Conservation (phyloP, 1,284 basidiomycete genomes). For the Volvariella volvacea region DNA sequence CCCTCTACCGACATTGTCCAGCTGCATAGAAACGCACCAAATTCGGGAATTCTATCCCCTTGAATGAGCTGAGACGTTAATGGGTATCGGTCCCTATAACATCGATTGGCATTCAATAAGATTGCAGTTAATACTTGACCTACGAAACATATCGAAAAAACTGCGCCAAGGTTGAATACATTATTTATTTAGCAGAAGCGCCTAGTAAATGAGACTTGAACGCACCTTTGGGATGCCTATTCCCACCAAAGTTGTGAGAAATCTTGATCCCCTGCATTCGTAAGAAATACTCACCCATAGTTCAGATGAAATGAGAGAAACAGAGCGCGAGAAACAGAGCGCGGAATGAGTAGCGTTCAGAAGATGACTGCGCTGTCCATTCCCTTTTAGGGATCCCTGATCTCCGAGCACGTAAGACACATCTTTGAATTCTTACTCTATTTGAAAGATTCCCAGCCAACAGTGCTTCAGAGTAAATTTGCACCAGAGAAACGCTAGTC, state of each 20-base stretch:
- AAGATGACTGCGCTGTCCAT: no score
- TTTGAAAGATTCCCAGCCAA: no score
- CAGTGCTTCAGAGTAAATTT: no score
- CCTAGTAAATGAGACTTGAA: no score
- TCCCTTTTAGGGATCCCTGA: no score
- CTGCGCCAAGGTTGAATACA: conserved; percentile 26
- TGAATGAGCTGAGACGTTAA: conserved; percentile 96
- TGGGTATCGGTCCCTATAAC: conserved; percentile 91
- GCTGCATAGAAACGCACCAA: conserved; percentile 40
- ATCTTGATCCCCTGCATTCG: no score
- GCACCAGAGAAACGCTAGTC: no score
- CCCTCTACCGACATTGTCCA: background rate
- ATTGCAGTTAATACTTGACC: conserved; percentile 19
- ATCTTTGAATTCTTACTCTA: no score
- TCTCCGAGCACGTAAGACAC: no score
- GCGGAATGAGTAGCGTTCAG: no score
- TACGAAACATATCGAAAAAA: conserved; percentile 84
- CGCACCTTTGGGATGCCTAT: conserved; percentile 57
- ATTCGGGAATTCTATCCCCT: conserved; percentile 96
- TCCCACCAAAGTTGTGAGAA: background rate
- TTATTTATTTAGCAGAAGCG: background rate
- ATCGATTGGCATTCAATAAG: conserved; percentile 8
- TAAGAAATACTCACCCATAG: conserved; percentile 25
- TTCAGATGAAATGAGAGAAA: conserved; percentile 7
- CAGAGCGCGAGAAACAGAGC: no score